phyloP scores from a whole-genome alignment of 2,329 filamentous ascomycete genomes.

The Penicillium sp. region DNA sequence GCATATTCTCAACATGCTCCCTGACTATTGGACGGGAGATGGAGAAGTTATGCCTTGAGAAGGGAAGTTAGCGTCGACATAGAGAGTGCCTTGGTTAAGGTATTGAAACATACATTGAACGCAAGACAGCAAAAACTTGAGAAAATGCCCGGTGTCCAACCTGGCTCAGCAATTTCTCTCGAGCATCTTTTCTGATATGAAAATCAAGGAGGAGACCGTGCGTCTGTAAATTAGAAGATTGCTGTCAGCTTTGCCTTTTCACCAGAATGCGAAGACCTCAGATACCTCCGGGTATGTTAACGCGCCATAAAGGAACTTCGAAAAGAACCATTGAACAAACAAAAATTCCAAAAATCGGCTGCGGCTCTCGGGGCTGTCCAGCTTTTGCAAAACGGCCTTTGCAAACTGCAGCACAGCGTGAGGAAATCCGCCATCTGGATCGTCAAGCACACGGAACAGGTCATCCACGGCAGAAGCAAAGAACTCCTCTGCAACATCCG shows the following conservation, averaged over 20 bases:
- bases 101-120: conserved; percentile 60
- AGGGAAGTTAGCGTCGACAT: not conserved
- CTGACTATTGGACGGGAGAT: conserved; percentile 36
- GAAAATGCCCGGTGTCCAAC: conserved; percentile 79
- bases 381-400: conserved; percentile 76
- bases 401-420: conserved; percentile 81
- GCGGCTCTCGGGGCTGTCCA: conserved; percentile 68
- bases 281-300: conserved; percentile 86
- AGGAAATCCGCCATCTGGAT: conserved; percentile 84
- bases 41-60: conserved; percentile 37
- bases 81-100: conserved; percentile 37
- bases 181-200: conserved; percentile 86
- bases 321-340: conserved; percentile 89
- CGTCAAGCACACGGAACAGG: conserved; percentile 83
- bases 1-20: conserved; percentile 41
- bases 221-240: conserved; percentile 46
- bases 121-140: conserved; percentile 73
- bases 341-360: conserved; percentile 79
- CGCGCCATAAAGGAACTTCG: conserved; percentile 78
- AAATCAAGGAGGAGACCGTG: conserved; percentile 76
- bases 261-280: conserved; percentile 4
- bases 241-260: conserved; percentile 26
- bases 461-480: conserved; percentile 79
- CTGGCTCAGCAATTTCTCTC: conserved; percentile 72
- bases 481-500: conserved; percentile 81